Conservation (phyloP, 345 rosid genomes). For the Lepidium didymum region DNA sequence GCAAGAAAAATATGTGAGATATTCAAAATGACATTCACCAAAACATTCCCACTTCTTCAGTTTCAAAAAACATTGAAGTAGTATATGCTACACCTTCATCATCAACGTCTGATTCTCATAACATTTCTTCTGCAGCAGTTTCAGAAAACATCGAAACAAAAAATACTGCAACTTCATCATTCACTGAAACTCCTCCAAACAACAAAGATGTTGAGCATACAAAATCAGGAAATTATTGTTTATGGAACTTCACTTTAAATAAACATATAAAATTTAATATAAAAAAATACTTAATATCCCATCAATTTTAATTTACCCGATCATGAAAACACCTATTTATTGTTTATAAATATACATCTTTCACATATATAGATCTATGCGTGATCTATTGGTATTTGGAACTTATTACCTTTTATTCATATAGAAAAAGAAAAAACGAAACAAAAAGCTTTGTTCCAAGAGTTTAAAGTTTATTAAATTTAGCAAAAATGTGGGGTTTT, state of each 20-base stretch:
- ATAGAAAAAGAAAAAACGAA: conserved; percentile 1
- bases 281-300: background rate
- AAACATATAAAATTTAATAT: conserved; percentile 5
- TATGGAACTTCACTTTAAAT: conserved; percentile 24
- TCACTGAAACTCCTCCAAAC: too few relatives aligned
- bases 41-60: too few relatives aligned
- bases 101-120: too few relatives aligned
- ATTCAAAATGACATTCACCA: too few relatives aligned
- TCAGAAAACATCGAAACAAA: too few relatives aligned
- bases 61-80: too few relatives aligned
- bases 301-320: conserved; percentile 18
- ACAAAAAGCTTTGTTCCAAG: conserved; percentile 11
- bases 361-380: conserved; percentile 17
- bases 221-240: conserved; percentile 18
- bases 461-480: conserved; percentile 7
- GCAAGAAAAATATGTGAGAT: too few relatives aligned
- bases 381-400: conserved; percentile 22
- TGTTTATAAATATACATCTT: conserved; percentile 19
- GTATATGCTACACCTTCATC: too few relatives aligned
- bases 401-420: conserved; percentile 5
- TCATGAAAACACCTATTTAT: conserved; percentile 26
- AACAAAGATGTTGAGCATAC: too few relatives aligned
- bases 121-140: too few relatives aligned
- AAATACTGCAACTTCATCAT: too few relatives aligned
- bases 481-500: conserved; percentile 15